phyloP scores from a whole-genome alignment of 441 rosid species.

The Pelargonium fulgidum region DNA sequence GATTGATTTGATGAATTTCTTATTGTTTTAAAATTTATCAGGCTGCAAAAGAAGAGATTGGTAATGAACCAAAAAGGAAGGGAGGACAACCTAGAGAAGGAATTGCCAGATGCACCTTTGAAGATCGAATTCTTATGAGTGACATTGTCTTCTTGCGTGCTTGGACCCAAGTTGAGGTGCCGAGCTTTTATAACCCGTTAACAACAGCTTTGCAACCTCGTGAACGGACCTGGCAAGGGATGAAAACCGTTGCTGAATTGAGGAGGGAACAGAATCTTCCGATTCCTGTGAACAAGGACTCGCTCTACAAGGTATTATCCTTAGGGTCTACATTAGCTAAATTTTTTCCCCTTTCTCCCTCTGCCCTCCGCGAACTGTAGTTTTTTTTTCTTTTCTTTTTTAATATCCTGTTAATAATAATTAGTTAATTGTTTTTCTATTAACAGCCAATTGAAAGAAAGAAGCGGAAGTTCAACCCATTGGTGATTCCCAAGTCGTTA shows the following conservation, averaged over 20 bases:
- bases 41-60: constrained; percentile 80
- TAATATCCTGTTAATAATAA: neutral
- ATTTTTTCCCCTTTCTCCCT: neutral
- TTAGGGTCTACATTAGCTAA: neutral
- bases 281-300: constrained; percentile 75
- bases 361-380: neutral
- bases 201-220: constrained; percentile 88
- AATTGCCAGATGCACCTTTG: constrained; percentile 89
- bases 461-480: constrained; percentile 58
- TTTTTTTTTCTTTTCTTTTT: neutral
- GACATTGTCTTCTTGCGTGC: constrained; percentile 79
- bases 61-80: constrained; percentile 53
- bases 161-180: constrained; percentile 77
- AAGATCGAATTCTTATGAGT: constrained; percentile 82
- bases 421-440: constrained; percentile 11
- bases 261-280: constrained; percentile 63
- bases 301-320: constrained; percentile 65
- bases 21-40: constrained; percentile 21
- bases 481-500: constrained; percentile 62
- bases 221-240: constrained; percentile 69
- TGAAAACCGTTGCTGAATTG: constrained; percentile 81
- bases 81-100: constrained; percentile 69
- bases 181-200: constrained; percentile 68
- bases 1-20: neutral
- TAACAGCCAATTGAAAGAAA: constrained; percentile 70